A percentile compares a stretch with the other conserved stretches of the same genome.
These are phyloP conservation scores for Phytophthora crassamura DNA, from an alignment of 352 stramenopile species.

Conservation along the genomic window DNA sequence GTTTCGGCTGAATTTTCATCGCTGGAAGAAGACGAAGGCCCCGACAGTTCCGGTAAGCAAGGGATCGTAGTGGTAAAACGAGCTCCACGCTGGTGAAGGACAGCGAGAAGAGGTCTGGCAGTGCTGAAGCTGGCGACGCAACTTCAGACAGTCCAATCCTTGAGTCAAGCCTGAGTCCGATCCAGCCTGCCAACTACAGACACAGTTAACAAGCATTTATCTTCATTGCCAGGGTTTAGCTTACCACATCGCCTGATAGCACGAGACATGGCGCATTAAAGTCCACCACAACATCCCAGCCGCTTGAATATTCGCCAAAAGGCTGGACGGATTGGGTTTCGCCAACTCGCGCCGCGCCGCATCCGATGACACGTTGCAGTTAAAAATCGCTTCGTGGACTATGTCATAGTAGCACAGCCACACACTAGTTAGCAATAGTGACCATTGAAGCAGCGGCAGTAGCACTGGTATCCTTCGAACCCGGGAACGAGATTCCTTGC, in stretches of 20 bases:
- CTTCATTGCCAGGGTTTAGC: neutral
- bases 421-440: neutral
- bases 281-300: slow-evolving; percentile 68
- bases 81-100: slow-evolving; percentile 39
- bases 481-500: slow-evolving; percentile 62
- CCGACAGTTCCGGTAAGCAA: slow-evolving; percentile 41
- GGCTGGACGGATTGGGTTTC: slow-evolving; percentile 24
- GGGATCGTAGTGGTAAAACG: slow-evolving; percentile 48
- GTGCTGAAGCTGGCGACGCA: slow-evolving; percentile 1
- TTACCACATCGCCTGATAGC: slow-evolving; percentile 56
- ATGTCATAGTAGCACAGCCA: neutral
- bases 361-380: slow-evolving; percentile 8
- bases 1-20: slow-evolving; percentile 27
- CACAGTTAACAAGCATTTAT: neutral
- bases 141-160: slow-evolving; percentile 57
- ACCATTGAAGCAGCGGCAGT: neutral
- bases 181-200: slow-evolving; percentile 59
- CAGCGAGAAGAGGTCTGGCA: slow-evolving; percentile 57
- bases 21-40: slow-evolving; percentile 8
- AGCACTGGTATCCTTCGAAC: slow-evolving; percentile 27
- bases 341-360: neutral
- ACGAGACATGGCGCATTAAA: slow-evolving; percentile 66
- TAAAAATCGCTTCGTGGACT: slow-evolving; percentile 59
- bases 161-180: slow-evolving; percentile 53
- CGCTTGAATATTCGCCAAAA: slow-evolving; percentile 62